Conservation (phyloP, 495 filamentous ascomycete genomes). For the Bryoglossum gracile region DNA sequence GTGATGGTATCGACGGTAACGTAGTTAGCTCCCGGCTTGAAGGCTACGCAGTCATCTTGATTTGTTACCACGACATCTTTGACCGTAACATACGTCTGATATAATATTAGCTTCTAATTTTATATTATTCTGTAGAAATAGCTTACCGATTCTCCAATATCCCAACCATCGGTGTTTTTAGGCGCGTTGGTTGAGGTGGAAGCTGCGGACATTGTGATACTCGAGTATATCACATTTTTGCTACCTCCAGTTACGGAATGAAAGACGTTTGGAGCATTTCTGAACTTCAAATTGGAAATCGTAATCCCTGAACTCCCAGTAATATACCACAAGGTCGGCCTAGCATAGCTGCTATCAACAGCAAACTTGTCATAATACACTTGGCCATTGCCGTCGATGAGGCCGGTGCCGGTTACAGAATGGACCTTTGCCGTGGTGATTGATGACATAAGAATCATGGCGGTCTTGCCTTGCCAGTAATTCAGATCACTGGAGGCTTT, state of each 20-base stretch:
- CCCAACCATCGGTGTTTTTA: conserved; percentile 59
- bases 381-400: conserved; percentile 43
- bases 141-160: conserved; percentile 37
- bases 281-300: conserved; percentile 29
- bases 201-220: conserved; percentile 29
- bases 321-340: conserved; percentile 39
- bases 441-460: conserved; percentile 32
- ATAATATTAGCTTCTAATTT: conserved; percentile 33
- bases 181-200: conserved; percentile 31
- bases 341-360: conserved; percentile 28
- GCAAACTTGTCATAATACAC: conserved; percentile 36
- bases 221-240: conserved; percentile 28
- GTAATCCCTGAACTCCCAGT: conserved; percentile 31
- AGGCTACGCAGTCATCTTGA: conserved; percentile 57
- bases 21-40: conserved; percentile 53
- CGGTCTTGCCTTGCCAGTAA: conserved; percentile 34
- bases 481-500: conserved; percentile 32
- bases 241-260: conserved; percentile 31
- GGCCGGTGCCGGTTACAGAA: conserved; percentile 33
- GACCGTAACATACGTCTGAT: conserved; percentile 37
- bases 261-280: conserved; percentile 41
- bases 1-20: conserved; percentile 43
- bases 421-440: conserved; percentile 32
- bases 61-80: conserved; percentile 46
- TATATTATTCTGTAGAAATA: conserved; percentile 22